Percentiles rank a stretch among this genome's conserved stretches.
Evolutionary conservation across 2,329 filamentous ascomycete species (phyloP).

Genomic region (Paecilomyces fulvus): DNA sequence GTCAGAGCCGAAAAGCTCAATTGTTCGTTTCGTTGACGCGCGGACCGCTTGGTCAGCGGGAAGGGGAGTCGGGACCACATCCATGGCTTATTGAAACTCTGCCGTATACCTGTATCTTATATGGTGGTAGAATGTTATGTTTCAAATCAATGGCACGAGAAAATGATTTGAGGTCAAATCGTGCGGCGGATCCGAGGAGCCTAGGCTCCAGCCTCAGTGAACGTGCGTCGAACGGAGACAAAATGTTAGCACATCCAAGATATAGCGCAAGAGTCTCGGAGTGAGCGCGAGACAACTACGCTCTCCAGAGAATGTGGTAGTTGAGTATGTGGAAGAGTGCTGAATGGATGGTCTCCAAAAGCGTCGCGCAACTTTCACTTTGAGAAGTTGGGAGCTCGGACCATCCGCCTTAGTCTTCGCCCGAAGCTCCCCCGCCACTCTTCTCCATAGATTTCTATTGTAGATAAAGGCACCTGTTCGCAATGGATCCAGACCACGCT

Average conservation of each 20-base stretch:
- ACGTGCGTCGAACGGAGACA: neutral
- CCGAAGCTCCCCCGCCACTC: slow-evolving; percentile 2
- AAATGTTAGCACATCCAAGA: neutral
- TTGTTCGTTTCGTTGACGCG: slow-evolving; percentile 37
- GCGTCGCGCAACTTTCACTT: neutral
- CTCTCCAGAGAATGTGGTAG: neutral
- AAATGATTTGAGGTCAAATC: neutral
- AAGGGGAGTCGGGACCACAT: slow-evolving; percentile 19
- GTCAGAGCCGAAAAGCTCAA: slow-evolving; percentile 40
- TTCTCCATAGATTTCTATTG: neutral
- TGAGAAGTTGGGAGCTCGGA: slow-evolving; percentile 6
- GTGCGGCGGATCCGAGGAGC: neutral
- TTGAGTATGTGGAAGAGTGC: neutral
- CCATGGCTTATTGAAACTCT: slow-evolving; percentile 14
- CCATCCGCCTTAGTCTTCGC: slow-evolving; percentile 2
- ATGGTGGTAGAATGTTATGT: neutral
- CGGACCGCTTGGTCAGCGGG: slow-evolving; percentile 31
- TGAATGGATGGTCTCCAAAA: neutral
- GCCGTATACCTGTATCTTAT: neutral
- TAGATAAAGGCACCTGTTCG: neutral
- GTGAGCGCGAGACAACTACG: neutral
- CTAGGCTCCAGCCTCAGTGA: neutral
- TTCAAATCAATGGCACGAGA: neutral
- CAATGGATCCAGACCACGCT: slow-evolving; percentile 36
- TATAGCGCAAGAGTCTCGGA: neutral